phyloP scores from a whole-genome alignment of 163 green algal genomes.

The Scenedesmus sp. region DNA sequence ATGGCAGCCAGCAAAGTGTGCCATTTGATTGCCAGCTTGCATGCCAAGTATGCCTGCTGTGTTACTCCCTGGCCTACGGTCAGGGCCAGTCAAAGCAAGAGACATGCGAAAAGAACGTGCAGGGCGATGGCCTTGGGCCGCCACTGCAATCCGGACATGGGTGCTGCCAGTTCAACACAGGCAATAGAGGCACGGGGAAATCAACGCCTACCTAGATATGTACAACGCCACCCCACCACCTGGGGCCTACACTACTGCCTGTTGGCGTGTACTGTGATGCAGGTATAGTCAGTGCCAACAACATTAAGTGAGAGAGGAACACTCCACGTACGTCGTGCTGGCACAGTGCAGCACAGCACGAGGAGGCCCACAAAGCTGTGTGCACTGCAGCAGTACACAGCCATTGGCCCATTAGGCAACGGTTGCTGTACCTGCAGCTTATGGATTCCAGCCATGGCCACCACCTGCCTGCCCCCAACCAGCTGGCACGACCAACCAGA shows the following conservation, averaged over 20 bases:
- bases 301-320: background rate
- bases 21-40: background rate
- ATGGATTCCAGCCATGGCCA: background rate
- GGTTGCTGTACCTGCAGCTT: background rate
- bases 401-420: background rate
- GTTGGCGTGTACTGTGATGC: background rate
- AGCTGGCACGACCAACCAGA: background rate
- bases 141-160: background rate
- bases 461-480: background rate
- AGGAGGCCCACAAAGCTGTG: background rate
- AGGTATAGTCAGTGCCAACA: background rate
- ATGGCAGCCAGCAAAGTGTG: background rate
- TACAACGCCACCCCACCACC: background rate
- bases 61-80: background rate
- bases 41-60: background rate
- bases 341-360: background rate
- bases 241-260: background rate
- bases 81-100: background rate
- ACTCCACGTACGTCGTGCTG: background rate
- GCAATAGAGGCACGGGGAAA: background rate
- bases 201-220: background rate
- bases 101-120: background rate
- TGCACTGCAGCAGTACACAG: background rate
- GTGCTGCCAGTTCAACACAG: background rate
- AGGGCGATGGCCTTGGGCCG: background rate